Conservation (phyloP, 805 yeast genomes). For the Starmerella asiatica region DNA sequence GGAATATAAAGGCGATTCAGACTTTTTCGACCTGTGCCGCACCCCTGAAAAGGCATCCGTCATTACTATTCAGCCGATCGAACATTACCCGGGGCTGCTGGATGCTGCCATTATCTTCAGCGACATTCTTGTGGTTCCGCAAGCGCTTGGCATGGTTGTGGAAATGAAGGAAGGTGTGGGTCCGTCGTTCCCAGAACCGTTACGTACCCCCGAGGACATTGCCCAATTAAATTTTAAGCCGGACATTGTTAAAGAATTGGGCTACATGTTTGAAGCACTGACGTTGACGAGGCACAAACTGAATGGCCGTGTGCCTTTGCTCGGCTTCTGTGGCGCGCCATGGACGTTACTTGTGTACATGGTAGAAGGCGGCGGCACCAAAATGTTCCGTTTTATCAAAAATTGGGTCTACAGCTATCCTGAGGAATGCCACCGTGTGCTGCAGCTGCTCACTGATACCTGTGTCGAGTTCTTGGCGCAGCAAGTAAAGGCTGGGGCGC, state of each 20-base stretch:
- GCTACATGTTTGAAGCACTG: conserved; percentile 92
- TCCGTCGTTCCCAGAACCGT: conserved; percentile 81
- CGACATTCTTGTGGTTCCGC: conserved; percentile 92
- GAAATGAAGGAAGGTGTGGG: conserved; percentile 91
- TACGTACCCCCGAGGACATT: conserved; percentile 50
- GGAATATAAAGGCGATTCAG: conserved; percentile 67
- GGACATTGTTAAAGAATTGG: conserved; percentile 64
- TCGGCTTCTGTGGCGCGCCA: conserved; percentile 96
- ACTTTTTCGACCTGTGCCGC: conserved; percentile 90
- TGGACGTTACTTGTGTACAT: conserved; percentile 95
- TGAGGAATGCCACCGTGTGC: conserved; percentile 50
- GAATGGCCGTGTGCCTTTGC: conserved; percentile 79
- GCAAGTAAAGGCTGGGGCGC: conserved; percentile 96
- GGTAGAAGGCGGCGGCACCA: conserved; percentile 96
- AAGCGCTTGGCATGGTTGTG: conserved; percentile 94
- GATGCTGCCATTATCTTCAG: conserved; percentile 96
- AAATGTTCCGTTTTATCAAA: conserved; percentile 78
- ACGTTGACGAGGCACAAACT: conserved; percentile 77
- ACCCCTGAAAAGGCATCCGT: conserved; percentile 88
- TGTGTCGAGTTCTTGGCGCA: conserved; percentile 86
- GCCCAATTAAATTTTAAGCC: conserved; percentile 35
- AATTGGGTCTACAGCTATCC: conserved; percentile 82
- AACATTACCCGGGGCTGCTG: conserved; percentile 71
- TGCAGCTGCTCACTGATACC: conserved; percentile 70
- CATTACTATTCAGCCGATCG: conserved; percentile 90